Percentiles rank a stretch among this genome's conserved stretches.
These are phyloP conservation scores for Tolypocladium tundrense DNA, from an alignment of 2,329 filamentous ascomycete species.

Conservation along the genomic window DNA sequence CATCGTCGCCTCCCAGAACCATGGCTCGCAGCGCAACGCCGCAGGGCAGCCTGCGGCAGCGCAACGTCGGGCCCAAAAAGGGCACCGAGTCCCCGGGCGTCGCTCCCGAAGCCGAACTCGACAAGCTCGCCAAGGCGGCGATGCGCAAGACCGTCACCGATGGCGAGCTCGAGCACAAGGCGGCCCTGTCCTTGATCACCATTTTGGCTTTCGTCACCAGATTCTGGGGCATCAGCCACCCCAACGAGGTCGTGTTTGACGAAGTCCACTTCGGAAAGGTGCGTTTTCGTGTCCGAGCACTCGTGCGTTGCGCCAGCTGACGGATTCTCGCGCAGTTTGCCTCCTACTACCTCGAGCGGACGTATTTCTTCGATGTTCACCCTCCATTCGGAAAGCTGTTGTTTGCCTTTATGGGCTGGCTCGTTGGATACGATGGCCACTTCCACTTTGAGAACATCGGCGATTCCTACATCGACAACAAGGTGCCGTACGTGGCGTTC, in stretches of 20 bases:
- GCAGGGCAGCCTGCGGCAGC: constrained; percentile 50
- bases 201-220: constrained; percentile 77
- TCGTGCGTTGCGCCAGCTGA: not conserved
- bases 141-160: constrained; percentile 23
- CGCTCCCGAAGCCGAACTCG: constrained; percentile 36
- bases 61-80: constrained; percentile 44
- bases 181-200: constrained; percentile 69
- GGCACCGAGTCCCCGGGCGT: constrained; percentile 23
- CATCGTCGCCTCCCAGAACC: constrained; percentile 13
- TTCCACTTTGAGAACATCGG: constrained; percentile 99
- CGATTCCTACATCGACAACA: constrained; percentile 94
- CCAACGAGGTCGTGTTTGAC: constrained; percentile 95
- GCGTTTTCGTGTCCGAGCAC: constrained; percentile 16
- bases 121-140: constrained; percentile 34
- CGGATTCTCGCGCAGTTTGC: constrained; percentile 42
- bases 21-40: constrained; percentile 41
- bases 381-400: constrained; percentile 97
- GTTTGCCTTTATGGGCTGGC: constrained; percentile 93
- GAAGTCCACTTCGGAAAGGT: constrained; percentile 99
- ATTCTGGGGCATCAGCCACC: constrained; percentile 94
- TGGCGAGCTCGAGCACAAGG: constrained; percentile 75
- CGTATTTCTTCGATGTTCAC: constrained; percentile 99
- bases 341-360: constrained; percentile 82
- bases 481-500: constrained; percentile 94
- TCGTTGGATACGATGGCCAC: constrained; percentile 91